phyloP scores from a whole-genome alignment of 352 stramenopile species.

The Plasmopara halstedii region DNA sequence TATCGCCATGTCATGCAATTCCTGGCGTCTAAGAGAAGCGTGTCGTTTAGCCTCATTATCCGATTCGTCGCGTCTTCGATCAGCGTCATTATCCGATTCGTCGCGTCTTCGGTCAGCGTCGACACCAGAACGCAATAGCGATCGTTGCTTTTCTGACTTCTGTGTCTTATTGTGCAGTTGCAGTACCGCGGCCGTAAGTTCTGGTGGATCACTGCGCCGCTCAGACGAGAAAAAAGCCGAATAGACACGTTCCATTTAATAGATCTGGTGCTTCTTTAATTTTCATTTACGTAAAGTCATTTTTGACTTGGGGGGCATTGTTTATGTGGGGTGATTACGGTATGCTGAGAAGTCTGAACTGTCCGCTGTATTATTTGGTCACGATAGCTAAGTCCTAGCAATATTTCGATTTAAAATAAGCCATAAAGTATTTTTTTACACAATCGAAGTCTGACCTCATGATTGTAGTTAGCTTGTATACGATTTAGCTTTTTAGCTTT shows the following conservation, averaged over 20 bases:
- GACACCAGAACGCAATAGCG: neutral
- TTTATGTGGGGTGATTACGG: too few relatives aligned
- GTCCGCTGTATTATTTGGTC: too few relatives aligned
- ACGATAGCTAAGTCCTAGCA: too few relatives aligned
- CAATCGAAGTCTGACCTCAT: too few relatives aligned
- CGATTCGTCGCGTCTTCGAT: slow-evolving; percentile 12
- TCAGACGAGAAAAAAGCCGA: slow-evolving; percentile 76
- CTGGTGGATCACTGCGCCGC: slow-evolving; percentile 23
- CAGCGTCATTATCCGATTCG: slow-evolving; percentile 1
- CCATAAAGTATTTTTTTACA: too few relatives aligned
- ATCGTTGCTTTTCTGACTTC: slow-evolving; percentile 11
- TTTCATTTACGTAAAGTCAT: too few relatives aligned
- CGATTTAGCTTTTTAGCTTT: too few relatives aligned
- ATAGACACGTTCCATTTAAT: slow-evolving; percentile 85
- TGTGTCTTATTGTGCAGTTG: slow-evolving; percentile 59
- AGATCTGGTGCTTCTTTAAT: too few relatives aligned
- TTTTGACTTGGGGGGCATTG: too few relatives aligned
- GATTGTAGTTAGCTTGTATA: too few relatives aligned
- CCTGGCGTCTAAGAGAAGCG: slow-evolving; percentile 22
- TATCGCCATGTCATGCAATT: slow-evolving; percentile 27
- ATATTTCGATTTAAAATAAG: too few relatives aligned
- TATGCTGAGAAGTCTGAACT: too few relatives aligned
- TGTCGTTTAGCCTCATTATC: slow-evolving; percentile 20
- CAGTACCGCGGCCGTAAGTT: slow-evolving; percentile 55
- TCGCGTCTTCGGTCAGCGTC: slow-evolving; percentile 8